Conservation (phyloP, 2,329 filamentous ascomycete species). For the Xylariaceae sp. region DNA sequence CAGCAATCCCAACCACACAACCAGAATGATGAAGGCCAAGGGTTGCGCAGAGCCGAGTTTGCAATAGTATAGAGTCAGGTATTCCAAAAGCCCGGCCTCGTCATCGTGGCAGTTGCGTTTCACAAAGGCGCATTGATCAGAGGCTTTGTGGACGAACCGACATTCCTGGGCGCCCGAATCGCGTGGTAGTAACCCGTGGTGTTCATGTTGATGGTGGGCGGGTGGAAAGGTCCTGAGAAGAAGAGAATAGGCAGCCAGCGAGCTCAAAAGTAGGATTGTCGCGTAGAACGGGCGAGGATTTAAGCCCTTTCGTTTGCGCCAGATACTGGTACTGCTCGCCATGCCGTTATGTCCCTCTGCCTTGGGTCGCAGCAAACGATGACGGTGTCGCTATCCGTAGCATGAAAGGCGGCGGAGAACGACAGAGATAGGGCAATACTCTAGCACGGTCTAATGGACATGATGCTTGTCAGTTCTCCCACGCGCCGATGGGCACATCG, state of each 20-base stretch:
- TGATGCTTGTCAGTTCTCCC: no score
- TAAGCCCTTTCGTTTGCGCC: constrained; percentile 34
- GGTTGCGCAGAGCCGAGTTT: constrained; percentile 64
- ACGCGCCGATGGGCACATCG: no score
- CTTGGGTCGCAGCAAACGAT: no score
- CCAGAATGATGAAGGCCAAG: constrained; percentile 74
- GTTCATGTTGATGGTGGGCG: constrained; percentile 15
- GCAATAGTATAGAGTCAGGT: constrained; percentile 91
- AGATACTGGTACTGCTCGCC: not conserved
- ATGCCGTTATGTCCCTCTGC: no score
- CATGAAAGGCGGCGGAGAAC: no score
- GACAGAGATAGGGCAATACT: no score
- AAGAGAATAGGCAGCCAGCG: constrained; percentile 46
- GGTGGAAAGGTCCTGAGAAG: constrained; percentile 24
- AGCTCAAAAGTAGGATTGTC: constrained; percentile 44
- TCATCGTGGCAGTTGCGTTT: constrained; percentile 79
- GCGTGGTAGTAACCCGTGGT: not conserved
- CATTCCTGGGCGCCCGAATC: constrained; percentile 53
- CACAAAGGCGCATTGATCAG: constrained; percentile 86
- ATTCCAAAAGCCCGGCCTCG: constrained; percentile 84
- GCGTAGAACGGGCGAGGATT: constrained; percentile 49
- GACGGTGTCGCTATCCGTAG: no score
- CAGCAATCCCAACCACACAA: constrained; percentile 80
- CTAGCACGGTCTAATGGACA: no score
- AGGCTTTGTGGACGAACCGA: constrained; percentile 70